A percentile compares a stretch with the other conserved stretches of the same genome.
These are phyloP conservation scores for Exophiala mesophila DNA, from an alignment of 2,329 filamentous ascomycete genomes.

Conservation along the genomic window DNA sequence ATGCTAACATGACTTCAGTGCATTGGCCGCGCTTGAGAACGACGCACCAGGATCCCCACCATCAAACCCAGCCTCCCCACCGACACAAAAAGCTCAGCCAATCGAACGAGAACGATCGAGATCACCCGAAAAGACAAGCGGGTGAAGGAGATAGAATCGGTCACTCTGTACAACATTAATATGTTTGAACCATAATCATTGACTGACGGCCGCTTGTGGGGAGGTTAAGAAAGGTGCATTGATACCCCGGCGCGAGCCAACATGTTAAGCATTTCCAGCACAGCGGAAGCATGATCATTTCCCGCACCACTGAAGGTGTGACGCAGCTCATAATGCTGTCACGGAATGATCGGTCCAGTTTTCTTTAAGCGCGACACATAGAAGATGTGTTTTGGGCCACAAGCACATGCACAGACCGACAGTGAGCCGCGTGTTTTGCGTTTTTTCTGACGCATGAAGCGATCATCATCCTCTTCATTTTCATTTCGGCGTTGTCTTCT, in stretches of 20 bases:
- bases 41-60: slow-evolving; percentile 46
- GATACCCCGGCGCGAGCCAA: slow-evolving; percentile 24
- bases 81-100: slow-evolving; percentile 43
- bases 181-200: slow-evolving; percentile 21
- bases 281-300: slow-evolving; percentile 17
- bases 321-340: slow-evolving; percentile 9
- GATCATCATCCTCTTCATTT: slow-evolving; percentile 1
- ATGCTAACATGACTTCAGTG: slow-evolving; percentile 33
- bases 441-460: no score
- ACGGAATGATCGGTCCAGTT: slow-evolving; percentile 9
- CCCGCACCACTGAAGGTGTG: neutral
- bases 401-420: no score
- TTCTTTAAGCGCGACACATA: slow-evolving; percentile 19
- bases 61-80: slow-evolving; percentile 45
- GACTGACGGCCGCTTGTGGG: slow-evolving; percentile 25
- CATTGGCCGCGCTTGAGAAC: slow-evolving; percentile 44
- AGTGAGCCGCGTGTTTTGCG: no score
- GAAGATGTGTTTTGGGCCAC: slow-evolving; percentile 22
- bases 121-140: slow-evolving; percentile 36
- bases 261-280: slow-evolving; percentile 25
- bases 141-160: slow-evolving; percentile 16
- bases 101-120: slow-evolving; percentile 41
- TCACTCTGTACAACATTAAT: slow-evolving; percentile 27
- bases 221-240: slow-evolving; percentile 24
- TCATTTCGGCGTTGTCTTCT: slow-evolving; percentile 13